A percentile compares a stretch with the other conserved stretches of the same genome.
phyloP scores from a whole-genome alignment of 1,284 basidiomycete genomes.

The Ceratobasidium sp. region DNA sequence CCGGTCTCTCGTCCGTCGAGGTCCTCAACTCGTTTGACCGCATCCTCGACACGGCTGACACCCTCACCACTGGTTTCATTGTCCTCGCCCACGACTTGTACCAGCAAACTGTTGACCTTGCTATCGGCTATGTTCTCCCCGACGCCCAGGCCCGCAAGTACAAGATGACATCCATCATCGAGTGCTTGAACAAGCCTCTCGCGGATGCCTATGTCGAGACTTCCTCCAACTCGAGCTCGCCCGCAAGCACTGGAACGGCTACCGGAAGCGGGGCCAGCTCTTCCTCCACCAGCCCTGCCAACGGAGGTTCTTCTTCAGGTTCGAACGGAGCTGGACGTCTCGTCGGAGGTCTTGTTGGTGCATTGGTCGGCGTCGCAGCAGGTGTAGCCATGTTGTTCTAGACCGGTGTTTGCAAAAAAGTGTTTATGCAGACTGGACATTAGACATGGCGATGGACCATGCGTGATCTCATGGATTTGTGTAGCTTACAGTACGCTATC shows the following conservation, averaged over 20 bases:
- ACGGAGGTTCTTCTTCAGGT: neutral
- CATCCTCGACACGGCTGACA: slow-evolving; percentile 37
- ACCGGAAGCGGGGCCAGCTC: neutral
- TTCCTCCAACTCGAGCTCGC: neutral
- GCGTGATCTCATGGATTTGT: too few species aligned
- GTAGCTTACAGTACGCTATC: too few species aligned
- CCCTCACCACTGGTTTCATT: slow-evolving; percentile 40
- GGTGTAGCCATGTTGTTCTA: neutral
- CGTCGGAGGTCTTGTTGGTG: neutral
- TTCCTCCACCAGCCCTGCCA: neutral
- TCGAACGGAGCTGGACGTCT: neutral
- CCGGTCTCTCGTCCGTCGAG: slow-evolving; percentile 24
- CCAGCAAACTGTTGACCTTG: slow-evolving; percentile 45
- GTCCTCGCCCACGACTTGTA: slow-evolving; percentile 44
- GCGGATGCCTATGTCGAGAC: slow-evolving; percentile 42
- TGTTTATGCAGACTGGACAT: too few species aligned
- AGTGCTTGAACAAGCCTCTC: slow-evolving; percentile 41
- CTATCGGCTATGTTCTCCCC: slow-evolving; percentile 41
- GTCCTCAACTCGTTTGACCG: slow-evolving; percentile 39
- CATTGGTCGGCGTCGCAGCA: neutral
- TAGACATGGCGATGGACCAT: too few species aligned
- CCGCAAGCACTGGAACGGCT: neutral
- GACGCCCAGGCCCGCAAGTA: slow-evolving; percentile 40
- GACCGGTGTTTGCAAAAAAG: too few species aligned
- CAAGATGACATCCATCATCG: slow-evolving; percentile 41